Base-by-base conservation (phyloP, 2,329 filamentous ascomycete genomes). In the Peltaster fructicola region DNA sequence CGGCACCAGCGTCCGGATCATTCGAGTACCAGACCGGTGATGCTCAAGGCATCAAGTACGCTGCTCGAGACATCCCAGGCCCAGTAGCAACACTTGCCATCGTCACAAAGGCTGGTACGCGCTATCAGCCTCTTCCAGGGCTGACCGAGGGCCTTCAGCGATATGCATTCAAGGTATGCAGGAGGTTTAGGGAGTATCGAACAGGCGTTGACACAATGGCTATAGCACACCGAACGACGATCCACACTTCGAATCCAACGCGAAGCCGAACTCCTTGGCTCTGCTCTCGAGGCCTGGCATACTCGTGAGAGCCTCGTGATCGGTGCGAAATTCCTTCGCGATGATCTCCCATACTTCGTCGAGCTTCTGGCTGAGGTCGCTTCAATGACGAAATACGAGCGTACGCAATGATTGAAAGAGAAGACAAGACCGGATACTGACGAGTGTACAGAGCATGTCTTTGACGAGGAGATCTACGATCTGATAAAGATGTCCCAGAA, bases 261-360 rank as follows among this genome's bases (percentile, higher is more conserved):
- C 62, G 88, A 98, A 63, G 70, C 80, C 45, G 88, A 98, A 61
- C 75, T 98, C 34, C 72, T 98, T 38, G 88, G 90, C 51, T 81
- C 81, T 46, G 73, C 85, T 68, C 72, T 95, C 59, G 67, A 62
- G 43, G 65, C 85, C 38, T 80, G 78, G 56, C 82, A 93, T 61
- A 84, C 81, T 44, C 77, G 85, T 50, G 88, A 98, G 65, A 82
- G 82, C 50, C 61, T 98, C 36, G 72, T 98, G 32, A 61, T 98
- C 47, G 74, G 85, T 56, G 80, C 88, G 52, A 91, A 77, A 62
- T 98, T 98, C 67, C 71, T 98, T 40, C 73, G 81, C 51, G 73
- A 88, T 52, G 84, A 98, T 53, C 72, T 98, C 40, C 88, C 88
- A 41, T 98, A 95, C 69, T 98, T 92, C 55, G 71, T 82, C 47